A percentile compares a stretch with the other conserved stretches of the same genome.
phyloP scores from a whole-genome alignment of 768 basidiomycete species.

The Naganishia vishniacii region DNA sequence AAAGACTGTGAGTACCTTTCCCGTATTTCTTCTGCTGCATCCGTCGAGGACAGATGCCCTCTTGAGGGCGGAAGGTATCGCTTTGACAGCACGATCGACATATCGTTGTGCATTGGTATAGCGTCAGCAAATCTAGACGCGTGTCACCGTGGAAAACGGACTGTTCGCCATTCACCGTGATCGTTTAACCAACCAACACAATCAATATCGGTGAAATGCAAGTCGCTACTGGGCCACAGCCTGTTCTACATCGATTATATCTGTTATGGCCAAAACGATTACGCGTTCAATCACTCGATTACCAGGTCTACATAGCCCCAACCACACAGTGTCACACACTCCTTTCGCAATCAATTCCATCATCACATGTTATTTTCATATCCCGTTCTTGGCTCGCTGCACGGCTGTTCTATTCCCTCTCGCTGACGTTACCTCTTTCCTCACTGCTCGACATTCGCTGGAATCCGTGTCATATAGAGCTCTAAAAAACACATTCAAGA shows the following conservation, averaged over 20 bases:
- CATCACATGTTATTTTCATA: neutral
- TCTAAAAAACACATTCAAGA: neutral
- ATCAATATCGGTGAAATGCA: too few relatives aligned
- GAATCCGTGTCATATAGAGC: neutral
- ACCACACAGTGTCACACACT: neutral
- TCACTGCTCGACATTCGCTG: too few relatives aligned
- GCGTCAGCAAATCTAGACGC: neutral
- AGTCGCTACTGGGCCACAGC: too few relatives aligned
- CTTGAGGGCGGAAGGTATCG: neutral
- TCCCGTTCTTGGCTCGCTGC: too few relatives aligned
- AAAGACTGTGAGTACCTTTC: conserved; percentile 9
- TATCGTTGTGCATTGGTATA: neutral
- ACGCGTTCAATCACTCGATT: neutral
- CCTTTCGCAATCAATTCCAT: neutral
- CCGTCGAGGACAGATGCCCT: too few relatives aligned
- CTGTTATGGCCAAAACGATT: neutral
- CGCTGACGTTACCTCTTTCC: too few relatives aligned
- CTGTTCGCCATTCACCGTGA: too few relatives aligned
- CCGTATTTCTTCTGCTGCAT: neutral
- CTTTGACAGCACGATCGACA: neutral
- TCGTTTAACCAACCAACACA: too few relatives aligned
- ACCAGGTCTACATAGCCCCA: neutral
- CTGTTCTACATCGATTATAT: neutral
- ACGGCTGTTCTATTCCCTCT: too few relatives aligned
- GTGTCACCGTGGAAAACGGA: neutral